These are phyloP conservation scores for Trichoderma endophyticum DNA, from an alignment of 2,329 filamentous ascomycete genomes.

Conservation along the genomic window DNA sequence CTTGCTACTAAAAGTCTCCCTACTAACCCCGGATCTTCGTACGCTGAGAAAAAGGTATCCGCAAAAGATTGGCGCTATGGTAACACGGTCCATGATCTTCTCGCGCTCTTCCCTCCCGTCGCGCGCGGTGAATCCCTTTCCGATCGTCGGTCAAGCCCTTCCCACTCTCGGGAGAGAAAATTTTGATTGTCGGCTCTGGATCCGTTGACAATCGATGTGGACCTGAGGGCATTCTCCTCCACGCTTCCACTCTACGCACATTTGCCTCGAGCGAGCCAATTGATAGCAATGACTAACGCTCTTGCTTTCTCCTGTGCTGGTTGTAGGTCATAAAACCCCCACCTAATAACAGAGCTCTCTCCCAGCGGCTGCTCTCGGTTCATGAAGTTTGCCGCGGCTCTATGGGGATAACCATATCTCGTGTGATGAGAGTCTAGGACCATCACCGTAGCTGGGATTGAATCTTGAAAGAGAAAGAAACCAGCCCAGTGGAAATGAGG, in stretches of 20 bases:
- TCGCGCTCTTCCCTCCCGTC: neutral
- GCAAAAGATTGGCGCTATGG: slow-evolving; percentile 2
- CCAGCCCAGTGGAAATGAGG: neutral
- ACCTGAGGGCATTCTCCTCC: neutral
- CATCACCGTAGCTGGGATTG: neutral
- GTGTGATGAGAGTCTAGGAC: neutral
- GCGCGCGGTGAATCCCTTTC: neutral
- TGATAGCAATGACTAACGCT: neutral
- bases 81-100: slow-evolving; percentile 4
- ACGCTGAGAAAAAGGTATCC: neutral
- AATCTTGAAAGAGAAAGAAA: neutral
- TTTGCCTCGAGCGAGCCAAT: neutral
- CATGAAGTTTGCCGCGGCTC: neutral
- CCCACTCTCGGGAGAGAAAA: neutral
- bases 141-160: neutral
- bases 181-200: neutral
- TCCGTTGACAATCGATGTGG: neutral
- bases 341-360: neutral
- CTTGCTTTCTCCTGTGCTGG: neutral
- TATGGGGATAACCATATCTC: neutral
- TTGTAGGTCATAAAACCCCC: neutral
- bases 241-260: neutral
- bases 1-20: neutral
- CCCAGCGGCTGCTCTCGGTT: neutral
- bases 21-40: neutral